A percentile compares a stretch with the other conserved stretches of the same genome.
phyloP scores from a whole-genome alignment of 78 protist species.

The Dictyostelium purpureum region DNA sequence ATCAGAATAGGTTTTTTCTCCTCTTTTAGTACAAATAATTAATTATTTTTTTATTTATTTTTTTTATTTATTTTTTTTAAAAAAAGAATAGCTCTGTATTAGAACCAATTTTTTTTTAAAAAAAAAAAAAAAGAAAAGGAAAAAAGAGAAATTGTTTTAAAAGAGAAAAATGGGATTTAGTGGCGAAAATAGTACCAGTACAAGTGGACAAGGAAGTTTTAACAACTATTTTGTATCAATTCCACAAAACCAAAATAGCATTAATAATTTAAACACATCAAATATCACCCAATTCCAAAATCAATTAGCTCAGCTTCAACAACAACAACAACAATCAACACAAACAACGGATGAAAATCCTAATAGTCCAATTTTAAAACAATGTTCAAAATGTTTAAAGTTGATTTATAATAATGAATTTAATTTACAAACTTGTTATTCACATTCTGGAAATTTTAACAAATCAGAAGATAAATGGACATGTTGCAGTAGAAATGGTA shows the following conservation, averaged over 20 bases:
- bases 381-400: conserved; percentile 21
- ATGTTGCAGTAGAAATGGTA: conserved; percentile 35
- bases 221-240: not conserved
- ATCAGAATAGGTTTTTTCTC: too few relatives aligned
- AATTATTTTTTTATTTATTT: too few relatives aligned
- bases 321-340: not conserved
- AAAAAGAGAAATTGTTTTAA: too few relatives aligned
- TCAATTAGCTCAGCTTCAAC: not conserved
- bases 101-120: too few relatives aligned
- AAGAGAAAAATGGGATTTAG: not conserved
- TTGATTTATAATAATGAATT: conserved; percentile 7
- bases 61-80: too few relatives aligned
- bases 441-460: conserved; percentile 12
- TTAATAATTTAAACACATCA: not conserved
- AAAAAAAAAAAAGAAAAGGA: too few relatives aligned
- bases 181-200: not conserved
- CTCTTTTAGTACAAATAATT: too few relatives aligned
- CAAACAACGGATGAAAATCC: too few relatives aligned
- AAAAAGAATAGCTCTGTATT: too few relatives aligned
- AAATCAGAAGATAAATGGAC: conserved; percentile 30
- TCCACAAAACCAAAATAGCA: not conserved
- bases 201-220: not conserved
- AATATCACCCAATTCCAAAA: not conserved
- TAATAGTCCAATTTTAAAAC: too few relatives aligned
- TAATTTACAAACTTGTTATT: conserved; percentile 29